These are phyloP conservation scores for Neopestalotiopsis clavispora DNA, from an alignment of 2,329 filamentous ascomycete genomes.

Conservation along the genomic window DNA sequence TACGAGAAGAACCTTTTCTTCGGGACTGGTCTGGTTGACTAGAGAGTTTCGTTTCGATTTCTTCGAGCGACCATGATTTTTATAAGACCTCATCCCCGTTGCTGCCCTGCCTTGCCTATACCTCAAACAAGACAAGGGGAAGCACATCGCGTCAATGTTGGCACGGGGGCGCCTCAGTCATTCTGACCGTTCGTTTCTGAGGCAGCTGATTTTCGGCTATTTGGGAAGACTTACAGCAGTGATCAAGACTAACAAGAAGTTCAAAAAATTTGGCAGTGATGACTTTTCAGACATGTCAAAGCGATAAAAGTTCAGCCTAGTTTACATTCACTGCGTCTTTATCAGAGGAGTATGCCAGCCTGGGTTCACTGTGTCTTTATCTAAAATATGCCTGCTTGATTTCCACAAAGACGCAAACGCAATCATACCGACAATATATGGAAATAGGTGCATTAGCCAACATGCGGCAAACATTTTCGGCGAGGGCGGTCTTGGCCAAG, in stretches of 20 bases:
- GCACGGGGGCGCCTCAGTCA: not conserved
- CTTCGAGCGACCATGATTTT: not conserved
- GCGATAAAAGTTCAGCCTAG: not conserved
- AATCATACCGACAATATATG: not conserved
- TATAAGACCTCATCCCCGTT: not conserved
- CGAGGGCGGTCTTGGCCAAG: not conserved
- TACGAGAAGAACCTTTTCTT: not conserved
- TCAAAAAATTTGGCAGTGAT: not conserved
- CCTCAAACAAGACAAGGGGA: conserved; percentile 15
- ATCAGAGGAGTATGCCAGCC: not conserved
- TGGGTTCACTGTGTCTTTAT: not conserved
- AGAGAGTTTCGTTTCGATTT: not conserved
- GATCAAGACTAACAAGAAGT: not conserved
- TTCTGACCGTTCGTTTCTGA: not conserved
- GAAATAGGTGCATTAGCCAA: not conserved
- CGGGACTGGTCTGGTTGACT: not conserved
- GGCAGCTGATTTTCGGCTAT: not conserved
- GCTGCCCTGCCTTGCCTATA: conserved; percentile 14
- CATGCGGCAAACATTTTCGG: not conserved
- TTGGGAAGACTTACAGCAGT: not conserved
- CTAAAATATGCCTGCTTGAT: not conserved
- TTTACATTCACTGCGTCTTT: not conserved
- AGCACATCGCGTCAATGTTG: conserved; percentile 6
- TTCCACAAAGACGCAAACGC: not conserved
- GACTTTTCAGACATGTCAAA: not conserved